Conservation (phyloP, 345 rosid species). For the Trapa incisa region DNA sequence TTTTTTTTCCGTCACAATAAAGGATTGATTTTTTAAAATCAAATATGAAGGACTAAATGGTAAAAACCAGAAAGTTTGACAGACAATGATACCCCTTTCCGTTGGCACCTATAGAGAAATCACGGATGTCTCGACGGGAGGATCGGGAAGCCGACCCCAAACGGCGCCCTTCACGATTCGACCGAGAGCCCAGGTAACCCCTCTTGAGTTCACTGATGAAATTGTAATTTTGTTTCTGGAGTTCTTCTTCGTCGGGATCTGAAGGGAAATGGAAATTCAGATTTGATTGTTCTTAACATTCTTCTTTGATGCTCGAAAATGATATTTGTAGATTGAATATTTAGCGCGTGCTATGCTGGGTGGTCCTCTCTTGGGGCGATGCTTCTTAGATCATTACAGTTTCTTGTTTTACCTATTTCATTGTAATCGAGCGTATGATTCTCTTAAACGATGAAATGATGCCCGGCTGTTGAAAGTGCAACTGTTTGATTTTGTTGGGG, state of each 20-base stretch:
- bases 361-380: no score
- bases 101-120: background rate
- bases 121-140: constrained; percentile 37
- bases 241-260: background rate
- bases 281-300: background rate
- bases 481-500: background rate
- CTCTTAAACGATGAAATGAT: background rate
- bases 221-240: background rate
- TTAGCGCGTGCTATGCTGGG: background rate
- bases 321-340: background rate
- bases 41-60: background rate
- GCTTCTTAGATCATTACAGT: background rate
- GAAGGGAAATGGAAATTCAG: background rate
- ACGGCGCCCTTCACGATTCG: constrained; percentile 39
- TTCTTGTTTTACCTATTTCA: background rate
- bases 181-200: constrained; percentile 47
- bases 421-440: background rate
- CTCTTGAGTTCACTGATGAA: background rate
- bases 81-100: background rate
- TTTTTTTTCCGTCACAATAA: no score
- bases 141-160: constrained; percentile 41
- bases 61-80: background rate
- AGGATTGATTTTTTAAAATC: background rate
- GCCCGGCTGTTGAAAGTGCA: background rate
- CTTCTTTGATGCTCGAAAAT: background rate